These are phyloP conservation scores for Lentinula boryana DNA, from an alignment of 768 basidiomycete species.

Conservation along the genomic window DNA sequence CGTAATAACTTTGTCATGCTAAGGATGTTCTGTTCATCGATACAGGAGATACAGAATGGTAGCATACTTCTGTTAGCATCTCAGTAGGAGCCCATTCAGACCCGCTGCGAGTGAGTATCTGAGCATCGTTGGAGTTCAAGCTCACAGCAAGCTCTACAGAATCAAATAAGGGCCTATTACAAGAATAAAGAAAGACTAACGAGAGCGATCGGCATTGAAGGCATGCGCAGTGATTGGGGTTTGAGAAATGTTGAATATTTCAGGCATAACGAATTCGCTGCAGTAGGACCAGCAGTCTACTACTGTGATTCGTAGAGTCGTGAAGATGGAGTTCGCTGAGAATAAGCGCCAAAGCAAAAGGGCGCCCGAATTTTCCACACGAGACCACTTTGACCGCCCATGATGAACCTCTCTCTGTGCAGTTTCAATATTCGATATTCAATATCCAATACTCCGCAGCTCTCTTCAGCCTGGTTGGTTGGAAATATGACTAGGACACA, in stretches of 20 bases:
- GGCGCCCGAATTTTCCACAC: too few relatives aligned
- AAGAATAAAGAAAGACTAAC: constrained; percentile 39
- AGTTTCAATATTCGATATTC: too few relatives aligned
- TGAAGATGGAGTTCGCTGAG: too few relatives aligned
- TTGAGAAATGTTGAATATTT: constrained; percentile 75
- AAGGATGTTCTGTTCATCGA: constrained; percentile 4
- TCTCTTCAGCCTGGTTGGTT: too few relatives aligned
- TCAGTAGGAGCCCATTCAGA: constrained; percentile 66
- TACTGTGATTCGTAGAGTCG: constrained; percentile 3
- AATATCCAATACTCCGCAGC: too few relatives aligned
- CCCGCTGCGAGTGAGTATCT: constrained; percentile 68
- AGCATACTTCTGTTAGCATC: constrained; percentile 75
- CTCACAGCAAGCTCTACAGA: constrained; percentile 81
- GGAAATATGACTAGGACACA: too few relatives aligned
- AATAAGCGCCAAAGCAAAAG: too few relatives aligned
- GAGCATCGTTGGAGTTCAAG: constrained; percentile 84
- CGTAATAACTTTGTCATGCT: constrained; percentile 98
- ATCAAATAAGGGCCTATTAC: not conserved
- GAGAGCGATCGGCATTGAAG: constrained; percentile 82
- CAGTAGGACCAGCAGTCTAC: constrained; percentile 19
- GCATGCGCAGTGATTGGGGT: constrained; percentile 84
- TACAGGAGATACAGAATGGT: not conserved
- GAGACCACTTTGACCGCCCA: too few relatives aligned
- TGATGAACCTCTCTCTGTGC: too few relatives aligned
- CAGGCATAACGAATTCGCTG: constrained; percentile 45